Base-by-base conservation (phyloP, 2,329 filamentous ascomycete species). In the Bipolaris oryzae region DNA sequence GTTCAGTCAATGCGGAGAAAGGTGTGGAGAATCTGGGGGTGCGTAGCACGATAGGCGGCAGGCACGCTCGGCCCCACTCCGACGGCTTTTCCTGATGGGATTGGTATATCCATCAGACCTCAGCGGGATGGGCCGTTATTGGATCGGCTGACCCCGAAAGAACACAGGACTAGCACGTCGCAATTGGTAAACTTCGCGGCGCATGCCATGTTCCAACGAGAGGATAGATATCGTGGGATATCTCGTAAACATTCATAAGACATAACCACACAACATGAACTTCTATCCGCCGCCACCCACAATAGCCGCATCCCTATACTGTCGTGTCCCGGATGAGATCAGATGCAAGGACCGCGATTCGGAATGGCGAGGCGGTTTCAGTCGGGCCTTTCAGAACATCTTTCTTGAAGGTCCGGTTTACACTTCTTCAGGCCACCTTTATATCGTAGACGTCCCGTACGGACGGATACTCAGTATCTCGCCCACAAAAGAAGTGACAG, bases 361-460 rank as follows among this genome's bases (percentile, higher is more conserved):
- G 0, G 77, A 79, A 54, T 79, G 78, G 78, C 67, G 74, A 20
- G 76, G 77, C 1, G 75, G 75, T 0, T 74, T 73, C 41, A 71
- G 74, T 2, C 41, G 69, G 5, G 51, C 63, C 0, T 77, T 76
- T 13, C 68, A 76, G 48, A 69, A 77, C 23, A 78, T 79, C 23
- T 78, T 80, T 38, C 72, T 80, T 0, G 77, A 79, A 54, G 77
- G 78, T 0, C 77, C 78, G 0, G 70, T 74, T 0, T 69, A 62
- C 10, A 68, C 74, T 5, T 54, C 64, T 1, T 49, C 63, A 10
- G 76, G 75, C 1, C 72, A 76, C 21, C 58, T 80, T 1, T 79
- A 71, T 48, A 54, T 78, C 5, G 76, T 77, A 5, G 77, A 80
- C 35, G 57, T 79, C 13, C 77, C 77, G 0, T 79, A 78, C 43